Base-by-base conservation (phyloP, 805 yeast genomes). In the Jamesozyma lodderae region DNA sequence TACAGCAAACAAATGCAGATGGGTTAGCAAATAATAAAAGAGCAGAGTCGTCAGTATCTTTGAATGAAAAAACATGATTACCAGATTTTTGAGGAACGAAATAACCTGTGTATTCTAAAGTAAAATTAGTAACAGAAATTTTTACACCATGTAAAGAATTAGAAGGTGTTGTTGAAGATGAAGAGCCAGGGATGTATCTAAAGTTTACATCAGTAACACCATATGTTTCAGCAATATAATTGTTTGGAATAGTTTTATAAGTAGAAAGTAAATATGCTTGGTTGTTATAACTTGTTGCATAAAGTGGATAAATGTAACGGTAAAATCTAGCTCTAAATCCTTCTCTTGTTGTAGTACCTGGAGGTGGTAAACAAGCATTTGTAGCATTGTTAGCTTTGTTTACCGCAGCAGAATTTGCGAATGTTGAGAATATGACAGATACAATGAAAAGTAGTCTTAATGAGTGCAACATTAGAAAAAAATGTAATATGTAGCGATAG, bases 1-100 rank as follows among this genome's bases (percentile, higher is more conserved):
- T 38, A 45, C 66, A 62, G 45, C 65, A 60, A n/a, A 37, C 45
- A 27, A 60, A 62, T 3, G 63, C 67, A 41, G 47, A 48, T 4
- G 48, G 47, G 17, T 37, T 25, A 24, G 64, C 68, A 43, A 62
- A 38, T 36, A 51, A 51, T 11, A 58, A 44, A 44, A 48, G 39
- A 20, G 46, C 61, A 17, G 53, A 49, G 41, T 64, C 67, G 48
- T 64, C 68, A 19, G 53, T 49, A 11, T 29, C 28, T 5, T 32
- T 27, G 19, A 61, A 38, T 6, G 35, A 19, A 28, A 63, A 48
- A 1, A 45, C 44, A 36, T 61, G 63, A 4, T 45, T 36, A 44
- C 68, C 68, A 17, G 59, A 40, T 17, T 35, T 43, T 2, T 46
- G 41, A n/a, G 68, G 59, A 18, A 41, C 19, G 41, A 49, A 52